Conservation (phyloP, 768 basidiomycete genomes). For the Kwoniella dejecticola region DNA sequence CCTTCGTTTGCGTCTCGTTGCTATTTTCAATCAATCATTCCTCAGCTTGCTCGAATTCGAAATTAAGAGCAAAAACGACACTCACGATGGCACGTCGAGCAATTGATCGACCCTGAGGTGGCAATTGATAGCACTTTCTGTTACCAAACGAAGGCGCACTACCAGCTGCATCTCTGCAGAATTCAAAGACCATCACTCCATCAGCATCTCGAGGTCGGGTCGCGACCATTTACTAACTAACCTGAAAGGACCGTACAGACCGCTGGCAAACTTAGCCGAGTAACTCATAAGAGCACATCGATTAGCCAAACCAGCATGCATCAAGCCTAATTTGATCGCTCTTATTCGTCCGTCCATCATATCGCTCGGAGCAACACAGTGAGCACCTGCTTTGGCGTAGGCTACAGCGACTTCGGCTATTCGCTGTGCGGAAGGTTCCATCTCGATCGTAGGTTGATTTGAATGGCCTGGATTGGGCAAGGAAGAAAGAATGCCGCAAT, state of each 20-base stretch:
- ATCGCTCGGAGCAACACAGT: slow-evolving; percentile 97
- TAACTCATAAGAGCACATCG: slow-evolving; percentile 93
- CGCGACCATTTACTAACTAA: no score
- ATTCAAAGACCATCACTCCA: no score
- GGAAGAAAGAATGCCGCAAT: slow-evolving; percentile 69
- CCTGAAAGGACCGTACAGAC: slow-evolving; percentile 95
- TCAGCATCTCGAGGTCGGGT: no score
- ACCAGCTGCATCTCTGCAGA: slow-evolving; percentile 86
- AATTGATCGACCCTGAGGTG: slow-evolving; percentile 80
- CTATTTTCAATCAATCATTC: slow-evolving; percentile 59
- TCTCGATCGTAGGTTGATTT: slow-evolving; percentile 60
- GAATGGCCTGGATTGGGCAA: slow-evolving; percentile 46
- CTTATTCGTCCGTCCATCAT: slow-evolving; percentile 99
- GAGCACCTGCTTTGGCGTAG: slow-evolving; percentile 93
- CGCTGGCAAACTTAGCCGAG: slow-evolving; percentile 95
- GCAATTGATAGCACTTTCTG: slow-evolving; percentile 97
- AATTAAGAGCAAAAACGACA: slow-evolving; percentile 23
- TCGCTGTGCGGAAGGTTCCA: slow-evolving; percentile 74
- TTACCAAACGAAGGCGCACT: slow-evolving; percentile 92
- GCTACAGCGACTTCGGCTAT: slow-evolving; percentile 88
- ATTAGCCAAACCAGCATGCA: slow-evolving; percentile 82
- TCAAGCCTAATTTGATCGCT: slow-evolving; percentile 81
- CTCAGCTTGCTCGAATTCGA: not conserved
- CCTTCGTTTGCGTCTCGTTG: slow-evolving; percentile 85
- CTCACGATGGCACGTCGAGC: slow-evolving; percentile 89